Evolutionary conservation across 495 filamentous ascomycete genomes (phyloP), one percentile per base, ranked within the genome.

Genomic region (Podospora conica): DNA sequence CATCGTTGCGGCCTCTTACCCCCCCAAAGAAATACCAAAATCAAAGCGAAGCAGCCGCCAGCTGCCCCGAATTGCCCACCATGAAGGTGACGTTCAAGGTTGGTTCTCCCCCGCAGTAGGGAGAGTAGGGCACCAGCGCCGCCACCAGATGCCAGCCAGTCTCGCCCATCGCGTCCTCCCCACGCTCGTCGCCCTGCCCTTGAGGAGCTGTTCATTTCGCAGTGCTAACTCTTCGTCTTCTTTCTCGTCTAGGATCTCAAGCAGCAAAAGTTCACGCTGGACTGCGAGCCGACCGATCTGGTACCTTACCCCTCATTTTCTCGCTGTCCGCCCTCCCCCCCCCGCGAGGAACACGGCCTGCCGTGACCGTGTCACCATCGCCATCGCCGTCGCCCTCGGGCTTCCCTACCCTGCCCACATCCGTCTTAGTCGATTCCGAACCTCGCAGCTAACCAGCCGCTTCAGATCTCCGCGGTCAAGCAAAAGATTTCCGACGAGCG

Each of bases 221-320:
- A 55, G 71, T 71, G 71, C 77, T 80, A 74, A 78, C 63, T 69
- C 68, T 60, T 61, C 25, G 65, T 60, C 53, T 58, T 33, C 8
- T 48, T 64, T 68, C 20, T 12, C 55, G 29, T 70, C 31, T 68
- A 96, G 93, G 95, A 98, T 80, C 83, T 98, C 73, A 97, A 97
- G 83, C 94, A 98, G 76, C 91, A 97, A 74, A 97, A 97, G 84
- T 98, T 98, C 77, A 84, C 87, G 65, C 88, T 98, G 80, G 94
- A 98, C 70, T 91, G 89, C 66, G 95, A 98, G 76, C 92, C 93
- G 62, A 89, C 90, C 65, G 93, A 96, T 75, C 91, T 90, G 72
- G 93, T 97, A 90, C 70, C 90, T 78, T 75, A 71, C 69, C 72
- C 72, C 68, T 73, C 69, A 64, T 48, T n/a, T 48, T 48, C 33